Percentiles rank a stretch among this genome's conserved stretches.
phyloP scores from a whole-genome alignment of 306 rosid species.

The Clitoria ternatea region DNA sequence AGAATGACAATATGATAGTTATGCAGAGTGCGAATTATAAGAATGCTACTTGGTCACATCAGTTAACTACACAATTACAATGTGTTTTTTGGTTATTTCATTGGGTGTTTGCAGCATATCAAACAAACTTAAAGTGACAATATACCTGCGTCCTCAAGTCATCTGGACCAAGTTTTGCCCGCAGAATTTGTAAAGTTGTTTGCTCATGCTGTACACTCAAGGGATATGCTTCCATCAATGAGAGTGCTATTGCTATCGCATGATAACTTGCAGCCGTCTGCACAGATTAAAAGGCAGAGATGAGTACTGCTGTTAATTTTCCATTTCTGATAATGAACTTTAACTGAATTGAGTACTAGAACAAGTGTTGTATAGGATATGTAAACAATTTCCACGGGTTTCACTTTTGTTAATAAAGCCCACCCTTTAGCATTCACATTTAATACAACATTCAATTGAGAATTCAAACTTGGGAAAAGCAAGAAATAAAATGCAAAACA shows the following conservation, averaged over 20 bases:
- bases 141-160: slow-evolving; percentile 80
- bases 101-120: background rate
- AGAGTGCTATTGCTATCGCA: slow-evolving; percentile 79
- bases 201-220: slow-evolving; percentile 86
- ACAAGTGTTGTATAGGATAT: background rate
- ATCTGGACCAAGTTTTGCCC: slow-evolving; percentile 81
- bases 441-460: background rate
- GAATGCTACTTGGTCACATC: background rate
- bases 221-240: slow-evolving; percentile 83
- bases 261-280: slow-evolving; percentile 91
- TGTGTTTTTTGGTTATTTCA: background rate
- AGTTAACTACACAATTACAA: background rate
- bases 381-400: background rate
- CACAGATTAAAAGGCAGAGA: slow-evolving; percentile 4
- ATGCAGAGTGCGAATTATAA: background rate
- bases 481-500: slow-evolving; percentile 11
- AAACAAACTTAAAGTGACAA: background rate
- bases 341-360: background rate
- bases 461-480: background rate
- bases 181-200: slow-evolving; percentile 65
- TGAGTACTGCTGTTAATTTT: background rate
- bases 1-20: background rate
- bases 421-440: background rate
- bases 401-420: background rate
- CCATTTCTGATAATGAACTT: background rate